phyloP scores from a whole-genome alignment of 1,284 basidiomycete genomes.

The Gomphus sp. region DNA sequence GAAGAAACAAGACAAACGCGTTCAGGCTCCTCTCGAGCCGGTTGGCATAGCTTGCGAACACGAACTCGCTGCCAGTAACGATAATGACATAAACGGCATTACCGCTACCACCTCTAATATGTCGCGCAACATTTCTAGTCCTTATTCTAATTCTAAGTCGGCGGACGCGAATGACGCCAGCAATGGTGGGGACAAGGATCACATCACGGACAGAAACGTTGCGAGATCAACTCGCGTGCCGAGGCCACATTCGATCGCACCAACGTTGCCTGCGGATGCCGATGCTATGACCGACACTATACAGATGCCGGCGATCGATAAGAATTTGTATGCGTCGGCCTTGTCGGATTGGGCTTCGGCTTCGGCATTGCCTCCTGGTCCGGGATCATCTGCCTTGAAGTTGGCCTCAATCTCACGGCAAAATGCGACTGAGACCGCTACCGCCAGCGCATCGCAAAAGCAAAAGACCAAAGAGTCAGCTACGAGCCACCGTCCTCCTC shows the following conservation, averaged over 20 bases:
- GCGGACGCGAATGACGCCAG: no score
- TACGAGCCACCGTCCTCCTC: no score
- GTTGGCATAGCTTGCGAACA: neutral
- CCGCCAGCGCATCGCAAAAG: no score
- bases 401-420: no score
- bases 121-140: no score
- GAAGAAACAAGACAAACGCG: conserved; percentile 19
- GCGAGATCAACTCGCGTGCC: no score
- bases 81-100: neutral
- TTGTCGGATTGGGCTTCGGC: neutral
- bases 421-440: no score
- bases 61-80: neutral
- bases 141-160: no score
- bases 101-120: no score
- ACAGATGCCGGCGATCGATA: neutral
- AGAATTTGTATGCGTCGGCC: neutral
- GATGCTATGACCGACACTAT: conserved; percentile 4
- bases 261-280: conserved; percentile 4
- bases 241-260: neutral
- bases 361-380: neutral
- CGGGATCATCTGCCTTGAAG: no score
- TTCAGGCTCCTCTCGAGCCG: neutral
- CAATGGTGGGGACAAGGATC: no score
- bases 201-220: neutral
- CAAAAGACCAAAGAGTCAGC: no score